phyloP scores from a whole-genome alignment of 2,329 filamentous ascomycete species.

The Monilinia aucupariae region DNA sequence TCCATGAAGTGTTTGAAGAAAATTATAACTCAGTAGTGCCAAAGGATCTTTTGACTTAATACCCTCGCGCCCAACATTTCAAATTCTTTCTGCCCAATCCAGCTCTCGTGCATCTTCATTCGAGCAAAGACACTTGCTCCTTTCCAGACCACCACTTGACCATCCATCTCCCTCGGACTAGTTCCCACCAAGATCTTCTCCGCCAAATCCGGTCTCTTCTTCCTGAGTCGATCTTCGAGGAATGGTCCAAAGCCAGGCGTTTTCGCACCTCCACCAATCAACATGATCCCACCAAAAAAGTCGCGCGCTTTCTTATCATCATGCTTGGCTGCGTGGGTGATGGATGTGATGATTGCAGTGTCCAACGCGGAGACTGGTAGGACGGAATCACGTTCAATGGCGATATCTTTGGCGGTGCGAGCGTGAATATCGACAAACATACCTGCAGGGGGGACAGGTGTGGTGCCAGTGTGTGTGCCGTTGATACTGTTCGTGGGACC shows the following conservation, averaged over 20 bases:
- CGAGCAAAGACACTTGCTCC: constrained; percentile 93
- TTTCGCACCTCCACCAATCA: constrained; percentile 80
- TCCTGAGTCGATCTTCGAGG: constrained; percentile 75
- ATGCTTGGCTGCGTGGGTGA: constrained; percentile 77
- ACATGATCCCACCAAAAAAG: constrained; percentile 83
- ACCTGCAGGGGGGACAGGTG: constrained; percentile 37
- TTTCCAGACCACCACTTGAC: constrained; percentile 97
- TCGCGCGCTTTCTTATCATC: constrained; percentile 93
- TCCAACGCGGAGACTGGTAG: constrained; percentile 81
- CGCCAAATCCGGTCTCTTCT: constrained; percentile 54
- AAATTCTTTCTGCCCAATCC: constrained; percentile 84
- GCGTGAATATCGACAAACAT: constrained; percentile 40
- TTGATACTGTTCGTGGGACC: constrained; percentile 35
- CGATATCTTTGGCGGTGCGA: constrained; percentile 42
- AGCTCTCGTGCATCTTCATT: constrained; percentile 81
- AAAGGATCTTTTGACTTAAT: constrained; percentile 70
- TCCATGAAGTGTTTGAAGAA: neutral
- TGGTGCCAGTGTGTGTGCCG: constrained; percentile 47
- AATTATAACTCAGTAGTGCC: constrained; percentile 28
- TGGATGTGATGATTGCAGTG: constrained; percentile 81
- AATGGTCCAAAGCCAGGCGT: constrained; percentile 73
- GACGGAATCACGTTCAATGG: constrained; percentile 69
- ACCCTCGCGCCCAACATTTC: constrained; percentile 77
- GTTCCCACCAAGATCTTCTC: constrained; percentile 58
- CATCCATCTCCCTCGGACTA: constrained; percentile 88